These are phyloP conservation scores for Peronospora destructor DNA, from an alignment of 352 stramenopile genomes.

Conservation along the genomic window DNA sequence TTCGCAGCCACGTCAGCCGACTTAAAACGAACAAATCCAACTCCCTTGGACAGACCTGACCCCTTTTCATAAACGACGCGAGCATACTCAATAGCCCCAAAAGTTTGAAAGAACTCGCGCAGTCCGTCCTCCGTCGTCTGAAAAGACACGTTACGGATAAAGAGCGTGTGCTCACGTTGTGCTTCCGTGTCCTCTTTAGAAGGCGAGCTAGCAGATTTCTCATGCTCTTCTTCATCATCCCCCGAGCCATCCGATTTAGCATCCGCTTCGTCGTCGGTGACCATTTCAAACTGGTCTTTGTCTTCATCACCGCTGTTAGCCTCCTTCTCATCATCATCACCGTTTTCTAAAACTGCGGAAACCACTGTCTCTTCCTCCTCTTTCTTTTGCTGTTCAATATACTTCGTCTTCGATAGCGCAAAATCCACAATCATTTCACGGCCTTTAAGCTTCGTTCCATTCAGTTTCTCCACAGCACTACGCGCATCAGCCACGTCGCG, in stretches of 20 bases:
- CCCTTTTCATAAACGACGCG: constrained; percentile 73
- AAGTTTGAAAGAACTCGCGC: constrained; percentile 64
- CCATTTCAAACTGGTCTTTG: constrained; percentile 47
- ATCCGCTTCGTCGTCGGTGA: constrained; percentile 35
- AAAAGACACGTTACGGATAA: constrained; percentile 83
- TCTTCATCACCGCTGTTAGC: constrained; percentile 37
- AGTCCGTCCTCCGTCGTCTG: constrained; percentile 68
- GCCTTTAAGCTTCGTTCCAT: constrained; percentile 71
- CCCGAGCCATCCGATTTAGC: constrained; percentile 25
- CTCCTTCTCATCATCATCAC: constrained; percentile 34
- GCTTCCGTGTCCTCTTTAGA: constrained; percentile 59
- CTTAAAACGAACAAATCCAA: constrained; percentile 81
- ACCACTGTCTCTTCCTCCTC: constrained; percentile 31
- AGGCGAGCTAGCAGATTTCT: constrained; percentile 21
- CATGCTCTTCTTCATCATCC: constrained; percentile 27
- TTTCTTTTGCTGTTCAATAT: constrained; percentile 67
- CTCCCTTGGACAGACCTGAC: constrained; percentile 75
- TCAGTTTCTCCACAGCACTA: constrained; percentile 61
- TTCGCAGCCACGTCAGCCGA: constrained; percentile 42
- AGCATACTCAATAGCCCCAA: constrained; percentile 73
- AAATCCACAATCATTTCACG: constrained; percentile 85
- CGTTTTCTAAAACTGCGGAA: constrained; percentile 16
- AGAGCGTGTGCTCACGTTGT: constrained; percentile 76
- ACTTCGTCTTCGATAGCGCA: constrained; percentile 73
- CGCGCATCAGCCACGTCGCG: constrained; percentile 54